Conservation (phyloP, 2,329 filamentous ascomycete species). For the Talaromyces sp. region DNA sequence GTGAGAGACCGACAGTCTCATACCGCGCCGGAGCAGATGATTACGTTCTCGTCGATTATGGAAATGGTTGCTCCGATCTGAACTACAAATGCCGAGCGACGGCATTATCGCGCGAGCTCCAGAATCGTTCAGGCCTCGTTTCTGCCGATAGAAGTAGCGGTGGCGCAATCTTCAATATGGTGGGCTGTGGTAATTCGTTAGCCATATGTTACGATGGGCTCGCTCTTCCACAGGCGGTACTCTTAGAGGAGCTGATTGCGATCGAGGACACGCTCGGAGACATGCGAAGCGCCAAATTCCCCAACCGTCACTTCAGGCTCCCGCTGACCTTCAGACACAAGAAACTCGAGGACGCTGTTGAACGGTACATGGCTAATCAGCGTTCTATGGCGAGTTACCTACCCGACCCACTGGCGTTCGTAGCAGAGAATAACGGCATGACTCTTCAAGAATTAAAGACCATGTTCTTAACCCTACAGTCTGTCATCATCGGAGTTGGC, state of each 20-base stretch:
- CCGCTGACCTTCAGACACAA: slow-evolving; percentile 43
- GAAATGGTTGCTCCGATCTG: slow-evolving; percentile 53
- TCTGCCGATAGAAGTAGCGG: not conserved
- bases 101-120: not conserved
- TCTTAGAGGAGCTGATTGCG: slow-evolving; percentile 36
- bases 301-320: slow-evolving; percentile 44
- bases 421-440: slow-evolving; percentile 54
- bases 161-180: not conserved
- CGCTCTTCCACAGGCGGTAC: slow-evolving; percentile 35
- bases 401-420: slow-evolving; percentile 59
- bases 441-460: slow-evolving; percentile 47
- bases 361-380: slow-evolving; percentile 60
- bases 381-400: slow-evolving; percentile 59
- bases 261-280: slow-evolving; percentile 41
- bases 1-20: not conserved
- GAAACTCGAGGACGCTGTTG: slow-evolving; percentile 48
- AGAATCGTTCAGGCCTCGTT: not conserved
- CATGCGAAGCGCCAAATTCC: slow-evolving; percentile 39
- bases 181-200: not conserved
- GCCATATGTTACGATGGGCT: slow-evolving; percentile 38
- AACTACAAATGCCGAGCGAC: slow-evolving; percentile 56
- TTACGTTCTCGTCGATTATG: slow-evolving; percentile 57
- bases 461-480: slow-evolving; percentile 49
- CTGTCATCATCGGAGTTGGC: slow-evolving; percentile 53
- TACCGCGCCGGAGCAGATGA: slow-evolving; percentile 29